Evolutionary conservation across 257 asterid species (phyloP).

Genomic region (Solanum sejunctum): DNA sequence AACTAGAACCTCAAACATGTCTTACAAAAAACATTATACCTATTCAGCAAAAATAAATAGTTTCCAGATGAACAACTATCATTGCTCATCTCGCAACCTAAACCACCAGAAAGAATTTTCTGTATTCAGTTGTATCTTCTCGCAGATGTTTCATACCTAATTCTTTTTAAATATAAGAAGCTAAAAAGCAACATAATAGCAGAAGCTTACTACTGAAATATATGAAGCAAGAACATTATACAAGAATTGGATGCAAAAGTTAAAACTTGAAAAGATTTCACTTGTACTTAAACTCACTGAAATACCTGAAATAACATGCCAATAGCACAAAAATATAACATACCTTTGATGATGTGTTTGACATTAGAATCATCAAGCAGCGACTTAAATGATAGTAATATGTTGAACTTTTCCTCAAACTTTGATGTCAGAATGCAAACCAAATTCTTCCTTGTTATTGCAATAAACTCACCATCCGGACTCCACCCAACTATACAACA

Average conservation of each 20-base stretch:
- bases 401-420: slow-evolving; percentile 44
- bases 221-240: not conserved
- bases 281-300: not conserved
- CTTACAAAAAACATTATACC: not conserved
- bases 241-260: not conserved
- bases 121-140: not conserved
- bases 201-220: not conserved
- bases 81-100: not conserved
- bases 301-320: not conserved
- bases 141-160: not conserved
- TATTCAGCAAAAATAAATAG: not conserved
- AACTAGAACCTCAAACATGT: not conserved
- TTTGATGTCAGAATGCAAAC: slow-evolving; percentile 50
- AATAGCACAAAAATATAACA: not conserved
- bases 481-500: slow-evolving; percentile 76
- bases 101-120: not conserved
- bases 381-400: slow-evolving; percentile 38
- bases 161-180: not conserved
- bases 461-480: slow-evolving; percentile 47
- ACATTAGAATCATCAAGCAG: slow-evolving; percentile 46
- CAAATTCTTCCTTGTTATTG: slow-evolving; percentile 52
- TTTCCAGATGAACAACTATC: not conserved
- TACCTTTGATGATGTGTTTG: slow-evolving; percentile 35
- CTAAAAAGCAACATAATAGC: not conserved
- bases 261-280: not conserved